phyloP scores from a whole-genome alignment of 2,329 filamentous ascomycete genomes.

The Chaetomium sp. region DNA sequence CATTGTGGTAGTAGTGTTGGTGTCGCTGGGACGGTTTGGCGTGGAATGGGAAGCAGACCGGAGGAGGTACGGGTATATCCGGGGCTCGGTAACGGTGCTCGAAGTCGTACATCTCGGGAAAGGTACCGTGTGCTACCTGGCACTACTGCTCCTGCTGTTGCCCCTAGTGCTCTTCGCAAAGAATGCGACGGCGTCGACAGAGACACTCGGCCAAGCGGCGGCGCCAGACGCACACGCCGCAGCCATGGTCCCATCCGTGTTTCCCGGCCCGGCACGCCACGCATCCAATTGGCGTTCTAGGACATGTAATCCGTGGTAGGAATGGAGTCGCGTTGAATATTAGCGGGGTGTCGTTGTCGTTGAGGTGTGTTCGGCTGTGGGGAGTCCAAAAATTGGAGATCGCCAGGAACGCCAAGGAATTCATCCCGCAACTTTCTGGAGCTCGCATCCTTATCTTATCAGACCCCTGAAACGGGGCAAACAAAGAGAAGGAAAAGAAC shows the following conservation, averaged over 20 bases:
- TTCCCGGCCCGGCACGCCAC: constrained; percentile 30
- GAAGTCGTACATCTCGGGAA: neutral
- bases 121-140: constrained; percentile 8
- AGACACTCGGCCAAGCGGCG: constrained; percentile 18
- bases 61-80: too few relatives aligned
- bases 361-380: neutral
- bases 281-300: constrained; percentile 37
- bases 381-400: constrained; percentile 21
- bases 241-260: constrained; percentile 43
- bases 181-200: neutral
- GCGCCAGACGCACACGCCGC: constrained; percentile 36
- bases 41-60: too few relatives aligned
- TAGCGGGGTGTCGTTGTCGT: neutral
- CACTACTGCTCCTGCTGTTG: neutral
- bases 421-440: neutral
- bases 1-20: constrained; percentile 1
- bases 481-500: neutral
- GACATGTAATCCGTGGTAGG: constrained; percentile 22
- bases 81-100: neutral
- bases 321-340: neutral
- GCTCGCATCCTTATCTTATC: constrained; percentile 28
- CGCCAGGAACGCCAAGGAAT: constrained; percentile 17
- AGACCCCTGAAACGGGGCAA: neutral
- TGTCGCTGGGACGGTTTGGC: neutral
- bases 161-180: neutral